A percentile compares a stretch with the other conserved stretches of the same genome.
Conservation (phyloP, 352 stramenopile species). For the Saprolegnia parasitica region DNA sequence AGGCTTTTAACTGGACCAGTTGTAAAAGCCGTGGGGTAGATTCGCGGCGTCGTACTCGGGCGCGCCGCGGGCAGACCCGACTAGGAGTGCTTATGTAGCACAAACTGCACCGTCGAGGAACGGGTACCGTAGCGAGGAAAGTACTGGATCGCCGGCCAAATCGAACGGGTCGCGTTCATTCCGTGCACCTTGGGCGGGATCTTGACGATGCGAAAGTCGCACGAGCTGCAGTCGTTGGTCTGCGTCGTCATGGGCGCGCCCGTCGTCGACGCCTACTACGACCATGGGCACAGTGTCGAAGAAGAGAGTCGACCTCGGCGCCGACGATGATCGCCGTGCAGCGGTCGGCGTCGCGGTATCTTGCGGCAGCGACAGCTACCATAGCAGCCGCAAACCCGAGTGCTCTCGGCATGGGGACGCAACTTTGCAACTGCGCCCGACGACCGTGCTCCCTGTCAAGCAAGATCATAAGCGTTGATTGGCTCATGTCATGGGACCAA, state of each 20-base stretch:
- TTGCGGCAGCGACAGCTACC: neutral
- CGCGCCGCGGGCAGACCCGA: neutral
- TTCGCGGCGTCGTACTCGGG: neutral
- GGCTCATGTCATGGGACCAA: too few species aligned
- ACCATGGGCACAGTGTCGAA: neutral
- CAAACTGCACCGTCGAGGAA: too few species aligned
- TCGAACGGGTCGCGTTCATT: neutral
- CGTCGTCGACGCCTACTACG: slow-evolving; percentile 50
- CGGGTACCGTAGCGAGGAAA: slow-evolving; percentile 25
- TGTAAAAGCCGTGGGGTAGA: slow-evolving; percentile 54
- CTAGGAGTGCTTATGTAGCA: too few species aligned
- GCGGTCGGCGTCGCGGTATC: slow-evolving; percentile 35
- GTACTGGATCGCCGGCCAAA: neutral
- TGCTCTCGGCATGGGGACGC: too few species aligned
- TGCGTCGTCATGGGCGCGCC: slow-evolving; percentile 80
- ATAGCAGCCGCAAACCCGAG: neutral
- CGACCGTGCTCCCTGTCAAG: too few species aligned
- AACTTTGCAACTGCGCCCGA: too few species aligned
- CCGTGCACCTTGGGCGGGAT: slow-evolving; percentile 40
- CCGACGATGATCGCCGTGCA: slow-evolving; percentile 79
- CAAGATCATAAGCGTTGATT: too few species aligned
- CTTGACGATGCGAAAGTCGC: slow-evolving; percentile 79
- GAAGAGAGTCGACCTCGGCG: slow-evolving; percentile 42
- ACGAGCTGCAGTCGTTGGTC: slow-evolving; percentile 79
- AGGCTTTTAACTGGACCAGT: slow-evolving; percentile 52